phyloP scores from a whole-genome alignment of 257 asterid genomes.

The Marsdenia floribunda region DNA sequence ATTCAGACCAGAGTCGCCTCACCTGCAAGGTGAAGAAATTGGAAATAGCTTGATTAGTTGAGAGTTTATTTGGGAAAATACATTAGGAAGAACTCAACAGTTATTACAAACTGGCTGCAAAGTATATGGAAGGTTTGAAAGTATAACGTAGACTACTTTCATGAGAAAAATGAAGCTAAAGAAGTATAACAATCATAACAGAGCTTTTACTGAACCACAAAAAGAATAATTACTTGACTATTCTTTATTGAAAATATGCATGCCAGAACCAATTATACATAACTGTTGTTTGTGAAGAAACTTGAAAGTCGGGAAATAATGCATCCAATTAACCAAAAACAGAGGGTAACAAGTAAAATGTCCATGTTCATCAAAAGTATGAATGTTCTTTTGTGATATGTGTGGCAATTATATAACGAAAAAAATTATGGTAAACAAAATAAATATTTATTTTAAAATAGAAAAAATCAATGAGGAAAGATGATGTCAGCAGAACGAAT shows the following conservation, averaged over 20 bases:
- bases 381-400: no score
- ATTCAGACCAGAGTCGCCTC: conserved; percentile 89
- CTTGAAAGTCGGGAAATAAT: not conserved
- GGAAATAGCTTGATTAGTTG: conserved; percentile 19
- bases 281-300: not conserved
- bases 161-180: not conserved
- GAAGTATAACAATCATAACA: not conserved
- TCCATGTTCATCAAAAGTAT: not conserved
- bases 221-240: not conserved
- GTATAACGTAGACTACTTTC: not conserved
- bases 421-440: not conserved
- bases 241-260: not conserved
- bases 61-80: conserved; percentile 2
- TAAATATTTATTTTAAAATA: not conserved
- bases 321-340: not conserved
- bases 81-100: not conserved
- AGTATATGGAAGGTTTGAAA: not conserved
- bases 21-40: conserved; percentile 47
- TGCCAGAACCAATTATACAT: not conserved
- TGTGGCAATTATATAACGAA: not conserved
- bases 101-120: not conserved
- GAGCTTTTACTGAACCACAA: conserved; percentile 4
- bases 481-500: not conserved
- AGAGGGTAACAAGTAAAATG: not conserved
- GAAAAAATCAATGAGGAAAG: not conserved